These are phyloP conservation scores for Castanea sativa DNA, from an alignment of 306 rosid species.

Conservation along the genomic window DNA sequence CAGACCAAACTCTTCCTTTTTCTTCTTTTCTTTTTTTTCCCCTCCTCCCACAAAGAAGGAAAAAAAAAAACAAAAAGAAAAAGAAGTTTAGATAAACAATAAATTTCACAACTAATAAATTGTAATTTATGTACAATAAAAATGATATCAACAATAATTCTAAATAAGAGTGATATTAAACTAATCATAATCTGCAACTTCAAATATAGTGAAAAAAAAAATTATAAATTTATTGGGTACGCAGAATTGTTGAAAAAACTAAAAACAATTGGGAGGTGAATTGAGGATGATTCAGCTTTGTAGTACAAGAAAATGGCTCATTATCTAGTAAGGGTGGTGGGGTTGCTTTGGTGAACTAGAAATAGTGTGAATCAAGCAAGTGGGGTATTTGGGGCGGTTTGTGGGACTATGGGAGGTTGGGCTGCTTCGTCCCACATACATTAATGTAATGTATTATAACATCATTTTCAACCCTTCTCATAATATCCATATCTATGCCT, in stretches of 20 bases:
- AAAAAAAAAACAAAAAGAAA: neutral
- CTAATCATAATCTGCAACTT: no score
- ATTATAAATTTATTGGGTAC: no score
- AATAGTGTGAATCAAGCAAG: slow-evolving; percentile 76
- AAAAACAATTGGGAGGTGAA: slow-evolving; percentile 33
- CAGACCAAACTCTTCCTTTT: neutral
- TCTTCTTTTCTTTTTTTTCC: neutral
- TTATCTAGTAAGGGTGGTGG: slow-evolving; percentile 56
- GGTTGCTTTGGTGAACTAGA: slow-evolving; percentile 76
- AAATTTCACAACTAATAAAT: no score
- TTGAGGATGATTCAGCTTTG: slow-evolving; percentile 23
- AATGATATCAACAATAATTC: no score
- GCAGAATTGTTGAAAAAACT: no score
- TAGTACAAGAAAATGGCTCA: slow-evolving; percentile 21
- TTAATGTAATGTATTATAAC: slow-evolving; percentile 48
- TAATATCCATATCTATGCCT: slow-evolving; percentile 25
- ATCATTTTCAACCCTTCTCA: slow-evolving; percentile 41
- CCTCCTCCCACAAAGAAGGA: neutral
- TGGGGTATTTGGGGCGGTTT: slow-evolving; percentile 78
- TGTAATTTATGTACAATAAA: no score
- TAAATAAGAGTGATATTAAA: no score
- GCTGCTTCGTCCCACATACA: slow-evolving; percentile 51
- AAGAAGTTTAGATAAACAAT: neutral
- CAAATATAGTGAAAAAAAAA: no score
- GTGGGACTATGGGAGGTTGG: slow-evolving; percentile 72